Evolutionary conservation across 2,329 filamentous ascomycete genomes (phyloP).

Genomic region (Didymellaceae sp.): DNA sequence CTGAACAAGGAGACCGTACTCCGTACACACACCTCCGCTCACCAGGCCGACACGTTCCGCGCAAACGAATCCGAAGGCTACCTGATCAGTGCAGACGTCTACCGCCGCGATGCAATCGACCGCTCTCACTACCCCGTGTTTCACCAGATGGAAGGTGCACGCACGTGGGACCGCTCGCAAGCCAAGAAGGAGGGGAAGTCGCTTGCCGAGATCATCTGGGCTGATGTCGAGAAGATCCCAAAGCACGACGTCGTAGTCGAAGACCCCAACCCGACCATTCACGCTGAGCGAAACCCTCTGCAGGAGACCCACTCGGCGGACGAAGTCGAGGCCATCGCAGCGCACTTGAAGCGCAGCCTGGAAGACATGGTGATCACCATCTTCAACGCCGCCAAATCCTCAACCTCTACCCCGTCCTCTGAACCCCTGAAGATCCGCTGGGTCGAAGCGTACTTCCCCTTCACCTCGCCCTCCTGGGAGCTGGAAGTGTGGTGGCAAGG

Average conservation of each 20-base stretch:
- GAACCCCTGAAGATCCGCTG: slow-evolving; percentile 87
- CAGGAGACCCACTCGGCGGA: slow-evolving; percentile 76
- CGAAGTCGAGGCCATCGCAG: slow-evolving; percentile 81
- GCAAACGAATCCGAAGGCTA: slow-evolving; percentile 77
- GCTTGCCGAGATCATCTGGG: slow-evolving; percentile 69
- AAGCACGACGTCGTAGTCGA: slow-evolving; percentile 78
- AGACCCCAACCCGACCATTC: slow-evolving; percentile 79
- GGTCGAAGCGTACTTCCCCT: slow-evolving; percentile 98
- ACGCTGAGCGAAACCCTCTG: slow-evolving; percentile 81
- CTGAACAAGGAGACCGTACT: slow-evolving; percentile 83
- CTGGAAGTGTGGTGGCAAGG: slow-evolving; percentile 93
- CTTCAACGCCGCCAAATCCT: slow-evolving; percentile 77
- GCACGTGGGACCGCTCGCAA: slow-evolving; percentile 79
- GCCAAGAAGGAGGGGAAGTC: slow-evolving; percentile 53
- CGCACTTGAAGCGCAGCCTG: slow-evolving; percentile 86
- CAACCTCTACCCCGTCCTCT: slow-evolving; percentile 34
- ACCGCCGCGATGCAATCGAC: slow-evolving; percentile 93
- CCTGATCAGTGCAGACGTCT: slow-evolving; percentile 92
- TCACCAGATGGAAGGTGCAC: slow-evolving; percentile 97
- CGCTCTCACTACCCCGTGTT: slow-evolving; percentile 95
- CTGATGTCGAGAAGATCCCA: slow-evolving; percentile 74
- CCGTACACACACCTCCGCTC: slow-evolving; percentile 92
- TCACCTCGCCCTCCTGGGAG: slow-evolving; percentile 95
- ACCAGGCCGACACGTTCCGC: slow-evolving; percentile 83
- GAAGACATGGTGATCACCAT: slow-evolving; percentile 91